Percentiles rank a stretch among this genome's conserved stretches.
These are phyloP conservation scores for Melanogaster broomeanus DNA, from an alignment of 768 basidiomycete genomes.

Conservation along the genomic window DNA sequence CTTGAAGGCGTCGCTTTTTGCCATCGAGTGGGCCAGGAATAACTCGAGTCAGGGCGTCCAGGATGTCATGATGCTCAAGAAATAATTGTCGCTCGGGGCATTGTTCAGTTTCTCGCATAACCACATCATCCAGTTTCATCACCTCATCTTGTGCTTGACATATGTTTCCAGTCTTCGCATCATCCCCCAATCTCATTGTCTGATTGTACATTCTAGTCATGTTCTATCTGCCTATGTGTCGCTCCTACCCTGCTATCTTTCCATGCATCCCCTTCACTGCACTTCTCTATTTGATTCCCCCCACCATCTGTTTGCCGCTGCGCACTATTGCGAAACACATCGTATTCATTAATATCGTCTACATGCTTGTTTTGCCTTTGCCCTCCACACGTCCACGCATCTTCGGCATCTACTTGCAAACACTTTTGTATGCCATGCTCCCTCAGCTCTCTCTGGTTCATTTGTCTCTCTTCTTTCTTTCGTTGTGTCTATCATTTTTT, in stretches of 20 bases:
- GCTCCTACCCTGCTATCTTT: conserved; percentile 38
- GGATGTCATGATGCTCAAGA: conserved; percentile 31
- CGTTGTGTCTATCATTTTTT: conserved; percentile 23
- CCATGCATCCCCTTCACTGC: conserved; percentile 32
- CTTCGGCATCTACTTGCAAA: conserved; percentile 20
- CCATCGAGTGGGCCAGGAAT: conserved; percentile 70
- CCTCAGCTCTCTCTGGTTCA: conserved; percentile 15
- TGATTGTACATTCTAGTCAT: conserved; percentile 40
- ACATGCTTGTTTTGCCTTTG: conserved; percentile 37
- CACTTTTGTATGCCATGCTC: conserved; percentile 29
- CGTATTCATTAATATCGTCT: conserved; percentile 34
- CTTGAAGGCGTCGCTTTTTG: conserved; percentile 84
- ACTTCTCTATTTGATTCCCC: conserved; percentile 12
- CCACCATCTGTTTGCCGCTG: conserved; percentile 26
- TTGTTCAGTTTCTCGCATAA: conserved; percentile 21
- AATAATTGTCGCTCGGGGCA: conserved; percentile 21
- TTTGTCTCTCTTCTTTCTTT: conserved; percentile 23
- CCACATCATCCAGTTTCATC: conserved; percentile 24
- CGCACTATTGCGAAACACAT: conserved; percentile 38
- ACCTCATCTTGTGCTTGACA: conserved; percentile 35
- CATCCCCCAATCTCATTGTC: conserved; percentile 38
- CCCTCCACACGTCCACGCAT: conserved; percentile 16
- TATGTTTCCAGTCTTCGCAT: conserved; percentile 37
- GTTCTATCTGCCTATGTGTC: conserved; percentile 37
- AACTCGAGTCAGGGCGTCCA: conserved; percentile 42